Base-by-base conservation (phyloP, 768 basidiomycete genomes). In the Kwoniella sp. region DNA sequence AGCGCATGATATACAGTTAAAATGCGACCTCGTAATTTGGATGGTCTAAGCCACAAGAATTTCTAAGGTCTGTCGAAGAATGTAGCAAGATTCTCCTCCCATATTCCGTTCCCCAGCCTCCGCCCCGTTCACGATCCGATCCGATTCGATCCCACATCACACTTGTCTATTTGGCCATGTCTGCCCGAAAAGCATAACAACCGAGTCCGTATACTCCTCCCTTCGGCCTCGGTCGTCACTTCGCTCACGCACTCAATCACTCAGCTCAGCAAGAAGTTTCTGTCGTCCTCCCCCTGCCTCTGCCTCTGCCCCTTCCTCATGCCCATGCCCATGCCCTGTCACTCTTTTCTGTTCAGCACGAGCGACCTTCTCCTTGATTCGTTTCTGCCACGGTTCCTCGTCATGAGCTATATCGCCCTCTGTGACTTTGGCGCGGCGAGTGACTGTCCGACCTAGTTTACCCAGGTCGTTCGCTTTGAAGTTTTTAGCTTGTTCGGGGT, bases 381-480 rank as follows among this genome's bases (percentile, higher is more conserved):
- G 47, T 19, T 64, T 57, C 25, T 50, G 21, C 74, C 74, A 76
- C n/a, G 74, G 71, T 50, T 76, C 71, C n/a, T 64, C 71, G 19
- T 70, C 73, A 30, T 67, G 60, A 8, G 33, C 60, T 12, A 21
- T 47, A 46, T 55, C 64, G 12, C 36, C 30, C 47, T 29, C 58
- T 25, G n/a, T 65, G 19, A 46, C 44, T 33, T 51, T 59, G 36
- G 57, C 51, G 12, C 54, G 37, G 21, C 57, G 44, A 8, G 33
- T 36, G 37, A 52, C 40, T 21, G 53, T 24, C 17, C 57, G 47
- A 5, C 55, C 63, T 6, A 68, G 30, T 48, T 76, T 76, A 24
- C 74, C 74, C 19, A 76, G 61, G 50, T 76, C 74, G 48, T 73
- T 73, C 7, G 74, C 74, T 55, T 73, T 76, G 50, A 70, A 67